These are phyloP conservation scores for Hymenoscyphus repandus DNA, from an alignment of 2,329 filamentous ascomycete species.

Conservation along the genomic window DNA sequence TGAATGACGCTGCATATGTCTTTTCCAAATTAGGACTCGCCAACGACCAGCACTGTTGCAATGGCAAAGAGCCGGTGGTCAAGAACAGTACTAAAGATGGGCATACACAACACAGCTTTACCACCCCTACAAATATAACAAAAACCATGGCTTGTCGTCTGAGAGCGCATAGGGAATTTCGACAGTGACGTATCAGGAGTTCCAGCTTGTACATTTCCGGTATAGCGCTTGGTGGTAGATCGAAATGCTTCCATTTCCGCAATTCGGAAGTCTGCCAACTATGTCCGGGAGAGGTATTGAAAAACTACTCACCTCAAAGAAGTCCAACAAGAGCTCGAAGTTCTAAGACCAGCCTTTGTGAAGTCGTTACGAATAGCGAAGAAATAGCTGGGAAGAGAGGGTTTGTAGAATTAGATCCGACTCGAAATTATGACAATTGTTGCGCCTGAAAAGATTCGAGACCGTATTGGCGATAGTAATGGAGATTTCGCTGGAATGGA, in stretches of 20 bases:
- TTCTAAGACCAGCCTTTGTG: constrained; percentile 24
- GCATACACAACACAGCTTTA: too few relatives aligned
- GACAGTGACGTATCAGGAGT: background rate
- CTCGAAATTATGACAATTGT: constrained; percentile 26
- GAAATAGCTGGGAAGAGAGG: constrained; percentile 20
- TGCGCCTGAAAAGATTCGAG: constrained; percentile 28
- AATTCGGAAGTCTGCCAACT: constrained; percentile 21
- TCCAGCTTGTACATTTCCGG: background rate
- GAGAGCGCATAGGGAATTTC: background rate
- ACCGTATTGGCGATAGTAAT: constrained; percentile 24
- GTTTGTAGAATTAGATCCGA: constrained; percentile 20
- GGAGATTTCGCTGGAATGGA: constrained; percentile 25
- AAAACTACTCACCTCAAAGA: constrained; percentile 25
- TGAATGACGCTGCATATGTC: too few relatives aligned
- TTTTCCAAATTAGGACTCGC: too few relatives aligned
- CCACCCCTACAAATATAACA: too few relatives aligned
- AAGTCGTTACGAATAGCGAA: constrained; percentile 20
- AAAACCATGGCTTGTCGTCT: too few relatives aligned
- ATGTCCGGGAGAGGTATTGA: constrained; percentile 4
- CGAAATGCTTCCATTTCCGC: background rate
- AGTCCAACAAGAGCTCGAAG: constrained; percentile 21
- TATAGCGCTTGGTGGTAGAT: background rate
- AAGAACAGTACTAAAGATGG: too few relatives aligned
- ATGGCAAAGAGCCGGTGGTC: too few relatives aligned
- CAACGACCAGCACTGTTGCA: too few relatives aligned